phyloP scores from a whole-genome alignment of 345 rosid genomes.

The Populus tremula region DNA sequence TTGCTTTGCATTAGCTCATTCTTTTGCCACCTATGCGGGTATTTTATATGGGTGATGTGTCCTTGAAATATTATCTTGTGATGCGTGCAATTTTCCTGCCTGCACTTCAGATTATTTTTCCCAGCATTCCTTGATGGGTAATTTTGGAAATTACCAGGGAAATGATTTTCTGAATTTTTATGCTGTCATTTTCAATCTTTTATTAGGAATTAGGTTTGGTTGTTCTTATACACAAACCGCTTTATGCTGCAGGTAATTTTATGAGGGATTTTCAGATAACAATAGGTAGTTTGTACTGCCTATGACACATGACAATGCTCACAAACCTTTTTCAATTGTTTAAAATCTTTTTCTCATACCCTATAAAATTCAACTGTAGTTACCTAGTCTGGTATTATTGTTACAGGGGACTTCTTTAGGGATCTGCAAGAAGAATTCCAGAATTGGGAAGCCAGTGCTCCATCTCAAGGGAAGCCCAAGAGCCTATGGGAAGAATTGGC shows the following conservation, averaged over 20 bases:
- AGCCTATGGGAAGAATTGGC: conserved; percentile 96
- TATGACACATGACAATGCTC: conserved; percentile 22
- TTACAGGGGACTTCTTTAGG: conserved; percentile 79
- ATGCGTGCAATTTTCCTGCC: conserved; percentile 1
- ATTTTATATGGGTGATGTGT: neutral
- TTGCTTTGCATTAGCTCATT: neutral
- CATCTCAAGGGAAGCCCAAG: conserved; percentile 79
- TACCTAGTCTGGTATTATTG: conserved; percentile 22
- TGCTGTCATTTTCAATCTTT: conserved; percentile 14
- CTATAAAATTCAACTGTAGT: neutral
- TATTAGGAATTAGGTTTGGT: conserved; percentile 22
- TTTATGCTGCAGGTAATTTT: conserved; percentile 91
- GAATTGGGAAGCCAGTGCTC: conserved; percentile 75
- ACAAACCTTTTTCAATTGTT: conserved; percentile 18
- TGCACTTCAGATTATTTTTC: conserved; percentile 4
- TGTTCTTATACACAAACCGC: conserved; percentile 51
- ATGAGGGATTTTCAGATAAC: conserved; percentile 84
- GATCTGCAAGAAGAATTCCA: conserved; percentile 90
- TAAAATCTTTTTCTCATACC: conserved; percentile 9
- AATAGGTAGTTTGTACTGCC: conserved; percentile 65
- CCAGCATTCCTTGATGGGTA: neutral
- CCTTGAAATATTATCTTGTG: neutral
- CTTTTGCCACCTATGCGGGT: neutral
- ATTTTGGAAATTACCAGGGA: neutral
- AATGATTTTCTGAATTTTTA: conserved; percentile 11